Conservation (phyloP, 176 grass and related monocot genomes). For the Eleusine coracana region DNA sequence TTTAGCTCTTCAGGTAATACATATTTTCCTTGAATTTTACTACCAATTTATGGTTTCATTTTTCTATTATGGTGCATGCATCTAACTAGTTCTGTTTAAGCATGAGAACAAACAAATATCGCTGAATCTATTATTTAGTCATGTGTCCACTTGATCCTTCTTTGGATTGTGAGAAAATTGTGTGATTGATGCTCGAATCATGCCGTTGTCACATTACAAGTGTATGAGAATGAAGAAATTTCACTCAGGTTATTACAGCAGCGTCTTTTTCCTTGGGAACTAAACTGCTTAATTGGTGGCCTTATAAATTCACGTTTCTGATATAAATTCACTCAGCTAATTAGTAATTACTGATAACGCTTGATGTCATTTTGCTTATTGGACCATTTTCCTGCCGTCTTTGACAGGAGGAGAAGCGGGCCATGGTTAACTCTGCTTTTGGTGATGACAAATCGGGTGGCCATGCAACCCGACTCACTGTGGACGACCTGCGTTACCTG, state of each 20-base stretch:
- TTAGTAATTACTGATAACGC: background rate
- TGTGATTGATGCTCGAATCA: background rate
- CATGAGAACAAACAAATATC: constrained; percentile 1
- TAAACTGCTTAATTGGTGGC: background rate
- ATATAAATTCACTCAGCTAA: background rate
- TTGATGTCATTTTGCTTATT: background rate
- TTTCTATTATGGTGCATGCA: background rate
- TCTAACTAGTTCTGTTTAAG: background rate
- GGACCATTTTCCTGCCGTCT: background rate
- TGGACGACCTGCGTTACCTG: constrained; percentile 87
- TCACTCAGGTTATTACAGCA: background rate
- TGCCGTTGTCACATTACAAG: background rate
- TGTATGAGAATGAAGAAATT: background rate
- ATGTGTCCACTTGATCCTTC: constrained; percentile 1
- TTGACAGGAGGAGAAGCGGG: constrained; percentile 92
- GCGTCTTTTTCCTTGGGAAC: background rate
- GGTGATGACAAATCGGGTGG: constrained; percentile 74
- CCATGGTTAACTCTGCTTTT: constrained; percentile 93
- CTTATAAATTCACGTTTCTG: background rate
- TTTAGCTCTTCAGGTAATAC: constrained; percentile 82
- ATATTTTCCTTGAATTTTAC: background rate
- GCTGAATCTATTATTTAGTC: constrained; percentile 9
- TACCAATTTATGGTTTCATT: background rate
- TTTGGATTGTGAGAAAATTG: constrained; percentile 16
- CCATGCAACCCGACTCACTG: constrained; percentile 67